These are phyloP conservation scores for Lachnellula hyalina DNA, from an alignment of 2,329 filamentous ascomycete genomes.

Conservation along the genomic window DNA sequence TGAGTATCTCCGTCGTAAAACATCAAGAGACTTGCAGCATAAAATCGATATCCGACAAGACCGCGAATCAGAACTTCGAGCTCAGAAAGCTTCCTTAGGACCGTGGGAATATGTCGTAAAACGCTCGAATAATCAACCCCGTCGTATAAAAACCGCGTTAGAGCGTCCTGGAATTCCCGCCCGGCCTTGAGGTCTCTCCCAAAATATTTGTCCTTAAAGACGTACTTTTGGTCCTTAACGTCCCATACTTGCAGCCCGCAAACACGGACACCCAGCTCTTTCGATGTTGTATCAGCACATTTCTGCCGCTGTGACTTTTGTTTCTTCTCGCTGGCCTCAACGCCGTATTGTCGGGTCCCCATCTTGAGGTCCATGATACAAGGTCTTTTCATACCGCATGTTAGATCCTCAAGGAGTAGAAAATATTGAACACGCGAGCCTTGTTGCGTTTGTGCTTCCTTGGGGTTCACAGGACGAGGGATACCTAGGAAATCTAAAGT, in stretches of 20 bases:
- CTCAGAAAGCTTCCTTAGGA: slow-evolving; percentile 76
- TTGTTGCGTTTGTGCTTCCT: slow-evolving; percentile 63
- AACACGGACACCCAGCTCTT: slow-evolving; percentile 83
- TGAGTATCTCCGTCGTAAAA: slow-evolving; percentile 84
- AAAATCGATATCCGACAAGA: slow-evolving; percentile 84
- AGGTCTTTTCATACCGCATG: slow-evolving; percentile 90
- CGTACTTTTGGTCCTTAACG: slow-evolving; percentile 70
- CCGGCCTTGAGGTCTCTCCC: slow-evolving; percentile 84
- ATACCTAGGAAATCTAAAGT: slow-evolving; percentile 31
- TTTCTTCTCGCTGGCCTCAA: slow-evolving; percentile 89
- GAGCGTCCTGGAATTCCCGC: slow-evolving; percentile 78
- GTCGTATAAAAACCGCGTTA: slow-evolving; percentile 88
- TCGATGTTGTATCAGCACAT: slow-evolving; percentile 86
- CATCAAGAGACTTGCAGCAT: slow-evolving; percentile 90
- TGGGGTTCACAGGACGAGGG: slow-evolving; percentile 65
- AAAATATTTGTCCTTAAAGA: slow-evolving; percentile 99
- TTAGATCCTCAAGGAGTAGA: slow-evolving; percentile 87
- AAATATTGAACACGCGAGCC: slow-evolving; percentile 82
- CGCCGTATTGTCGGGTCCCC: slow-evolving; percentile 94
- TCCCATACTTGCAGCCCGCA: slow-evolving; percentile 98
- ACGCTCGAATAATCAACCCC: slow-evolving; percentile 77
- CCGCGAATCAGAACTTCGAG: slow-evolving; percentile 78
- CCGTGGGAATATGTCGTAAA: slow-evolving; percentile 77
- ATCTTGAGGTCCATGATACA: slow-evolving; percentile 98
- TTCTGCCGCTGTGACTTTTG: slow-evolving; percentile 89